A percentile compares a stretch with the other conserved stretches of the same genome.
Evolutionary conservation across 257 asterid species (phyloP).

Genomic region (Leptodermis oblonga): DNA sequence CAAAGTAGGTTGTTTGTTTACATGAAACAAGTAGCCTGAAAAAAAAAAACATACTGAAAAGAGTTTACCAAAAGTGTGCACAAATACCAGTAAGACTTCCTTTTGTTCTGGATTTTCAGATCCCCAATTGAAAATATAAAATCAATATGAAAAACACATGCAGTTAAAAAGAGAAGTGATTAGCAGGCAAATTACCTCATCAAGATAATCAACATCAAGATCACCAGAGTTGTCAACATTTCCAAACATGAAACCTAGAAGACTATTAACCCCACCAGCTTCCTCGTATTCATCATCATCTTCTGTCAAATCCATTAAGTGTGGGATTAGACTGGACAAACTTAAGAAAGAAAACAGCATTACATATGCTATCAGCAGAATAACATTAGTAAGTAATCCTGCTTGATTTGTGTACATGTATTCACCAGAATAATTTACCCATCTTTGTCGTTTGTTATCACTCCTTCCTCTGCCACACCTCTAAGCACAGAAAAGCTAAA

Average conservation of each 20-base stretch:
- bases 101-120: neutral
- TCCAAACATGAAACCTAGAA: conserved; percentile 96
- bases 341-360: conserved; percentile 16
- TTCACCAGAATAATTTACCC: neutral
- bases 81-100: neutral
- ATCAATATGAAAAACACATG: neutral
- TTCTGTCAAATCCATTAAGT: conserved; percentile 41
- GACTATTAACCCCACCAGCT: conserved; percentile 72
- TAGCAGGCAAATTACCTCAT: conserved; percentile 55
- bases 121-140: neutral
- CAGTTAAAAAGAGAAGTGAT: neutral
- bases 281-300: conserved; percentile 96
- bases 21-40: neutral
- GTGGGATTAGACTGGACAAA: conserved; percentile 11
- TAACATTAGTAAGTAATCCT: neutral
- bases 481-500: neutral
- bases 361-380: neutral
- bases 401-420: neutral
- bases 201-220: conserved; percentile 98
- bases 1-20: neutral
- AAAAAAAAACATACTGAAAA: neutral
- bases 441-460: neutral
- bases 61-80: neutral
- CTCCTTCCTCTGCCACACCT: neutral
- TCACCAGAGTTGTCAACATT: conserved; percentile 94